Percentiles rank a stretch among this genome's conserved stretches.
Conservation (phyloP, 768 basidiomycete species). For the Pleurotus sapidus region DNA sequence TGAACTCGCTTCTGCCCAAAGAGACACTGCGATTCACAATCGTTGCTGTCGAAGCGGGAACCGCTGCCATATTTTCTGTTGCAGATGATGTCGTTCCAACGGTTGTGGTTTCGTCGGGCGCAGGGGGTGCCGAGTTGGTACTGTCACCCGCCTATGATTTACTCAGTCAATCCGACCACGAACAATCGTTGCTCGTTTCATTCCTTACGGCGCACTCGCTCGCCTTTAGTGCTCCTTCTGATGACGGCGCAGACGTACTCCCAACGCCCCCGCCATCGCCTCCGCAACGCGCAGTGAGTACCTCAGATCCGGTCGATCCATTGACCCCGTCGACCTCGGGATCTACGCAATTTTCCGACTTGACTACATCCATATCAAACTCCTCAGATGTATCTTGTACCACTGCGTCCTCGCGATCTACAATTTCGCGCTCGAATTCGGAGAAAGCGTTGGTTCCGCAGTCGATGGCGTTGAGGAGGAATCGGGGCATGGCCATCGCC, state of each 20-base stretch:
- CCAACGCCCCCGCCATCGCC: constrained; percentile 4
- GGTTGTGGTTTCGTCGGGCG: background rate
- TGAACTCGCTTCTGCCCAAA: constrained; percentile 10
- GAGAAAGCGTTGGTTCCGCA: background rate
- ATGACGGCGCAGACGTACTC: background rate
- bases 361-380: background rate
- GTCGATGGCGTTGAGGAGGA: background rate
- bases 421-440: background rate
- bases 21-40: constrained; percentile 13
- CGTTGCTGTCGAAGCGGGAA: constrained; percentile 10
- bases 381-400: background rate
- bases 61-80: constrained; percentile 4
- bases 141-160: background rate
- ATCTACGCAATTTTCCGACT: background rate
- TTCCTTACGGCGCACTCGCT: background rate
- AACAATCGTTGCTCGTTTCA: background rate
- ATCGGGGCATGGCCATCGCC: background rate
- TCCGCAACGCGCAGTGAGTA: background rate
- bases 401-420: background rate
- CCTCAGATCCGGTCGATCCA: background rate
- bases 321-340: background rate
- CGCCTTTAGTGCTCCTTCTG: background rate
- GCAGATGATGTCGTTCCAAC: background rate
- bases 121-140: background rate
- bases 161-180: background rate